Conservation (phyloP, 345 rosid genomes). For the Hypericum androsaemum region DNA sequence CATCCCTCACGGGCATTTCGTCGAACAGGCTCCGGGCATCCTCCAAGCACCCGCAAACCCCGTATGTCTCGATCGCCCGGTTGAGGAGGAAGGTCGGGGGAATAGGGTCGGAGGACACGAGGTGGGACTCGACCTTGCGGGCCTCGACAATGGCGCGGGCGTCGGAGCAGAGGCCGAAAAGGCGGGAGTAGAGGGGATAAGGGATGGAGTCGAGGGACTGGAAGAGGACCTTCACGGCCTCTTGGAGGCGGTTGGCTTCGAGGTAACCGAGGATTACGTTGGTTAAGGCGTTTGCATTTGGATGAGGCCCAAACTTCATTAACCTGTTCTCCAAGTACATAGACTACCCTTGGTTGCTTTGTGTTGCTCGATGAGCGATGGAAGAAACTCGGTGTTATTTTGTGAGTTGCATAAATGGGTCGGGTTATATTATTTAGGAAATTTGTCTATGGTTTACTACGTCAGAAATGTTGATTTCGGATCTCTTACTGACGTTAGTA, state of each 20-base stretch:
- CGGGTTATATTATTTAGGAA: no score
- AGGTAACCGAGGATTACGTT: slow-evolving; percentile 31
- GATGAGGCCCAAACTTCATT: no score
- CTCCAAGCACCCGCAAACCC: slow-evolving; percentile 36
- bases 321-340: no score
- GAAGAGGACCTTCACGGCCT: slow-evolving; percentile 56
- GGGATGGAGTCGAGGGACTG: slow-evolving; percentile 41
- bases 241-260: slow-evolving; percentile 28
- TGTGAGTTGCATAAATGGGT: no score
- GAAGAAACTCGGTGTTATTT: no score
- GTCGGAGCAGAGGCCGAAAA: slow-evolving; percentile 47
- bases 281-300: slow-evolving; percentile 21
- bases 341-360: no score
- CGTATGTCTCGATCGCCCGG: slow-evolving; percentile 66
- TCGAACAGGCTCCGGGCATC: slow-evolving; percentile 70
- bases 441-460: no score
- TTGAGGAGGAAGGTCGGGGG: slow-evolving; percentile 57
- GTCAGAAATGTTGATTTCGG: no score
- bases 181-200: slow-evolving; percentile 46
- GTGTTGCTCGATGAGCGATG: no score
- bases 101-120: slow-evolving; percentile 32
- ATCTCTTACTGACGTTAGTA: no score
- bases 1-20: slow-evolving; percentile 79
- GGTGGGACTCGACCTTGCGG: slow-evolving; percentile 64
- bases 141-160: slow-evolving; percentile 44